Evolutionary conservation across 202 grass and related monocot species (phyloP), one percentile per base, ranked within the genome.

Genomic region (Dendrocalamus latiflorus): DNA sequence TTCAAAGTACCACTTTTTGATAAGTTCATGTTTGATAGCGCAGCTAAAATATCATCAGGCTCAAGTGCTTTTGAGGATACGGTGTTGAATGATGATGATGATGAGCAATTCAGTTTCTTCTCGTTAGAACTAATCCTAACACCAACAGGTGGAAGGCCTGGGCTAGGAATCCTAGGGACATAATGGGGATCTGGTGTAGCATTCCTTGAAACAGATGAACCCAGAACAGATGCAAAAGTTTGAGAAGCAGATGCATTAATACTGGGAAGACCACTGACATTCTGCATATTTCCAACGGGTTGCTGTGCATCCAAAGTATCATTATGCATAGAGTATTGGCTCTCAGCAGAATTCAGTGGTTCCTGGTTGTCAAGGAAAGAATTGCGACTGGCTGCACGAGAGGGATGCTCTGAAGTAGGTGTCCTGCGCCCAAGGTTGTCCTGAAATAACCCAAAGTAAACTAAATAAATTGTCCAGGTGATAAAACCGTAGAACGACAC

Each of bases 31-130:
- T 55, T 70, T 72, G 94, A 97, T 65, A 97, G 80, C 74, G 91
- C 87, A 91, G 89, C 81, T 75, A 94, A 89, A 86, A 97, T 84
- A 89, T 97, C 83, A 90, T 89, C 94, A 64, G 91, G 56, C 67
- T 91, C 94, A 17, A 74, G 72, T 81, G 79, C 80, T 83, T 79
- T 88, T 58, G 92, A 90, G 47, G 89, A 83, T 68, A 68, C 48
- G 48, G 63, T 84, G 56, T 85, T 97, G 82, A 92, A 97, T 67
- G 89, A 85, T 11, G 85, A 83, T 9, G 84, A 84, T 45, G 87
- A 78, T n/a, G 84, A 87, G 53, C 64, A 55, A 65, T 89, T 92
- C 21, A 82, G 21, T 77, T 94, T 92, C 68, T 86, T 85, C 28
- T 88, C 91, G 83, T 87, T 81, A 30, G 88, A 56, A 74, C 65